Conservation (phyloP, 257 asterid species). For the Salvia splendens region DNA sequence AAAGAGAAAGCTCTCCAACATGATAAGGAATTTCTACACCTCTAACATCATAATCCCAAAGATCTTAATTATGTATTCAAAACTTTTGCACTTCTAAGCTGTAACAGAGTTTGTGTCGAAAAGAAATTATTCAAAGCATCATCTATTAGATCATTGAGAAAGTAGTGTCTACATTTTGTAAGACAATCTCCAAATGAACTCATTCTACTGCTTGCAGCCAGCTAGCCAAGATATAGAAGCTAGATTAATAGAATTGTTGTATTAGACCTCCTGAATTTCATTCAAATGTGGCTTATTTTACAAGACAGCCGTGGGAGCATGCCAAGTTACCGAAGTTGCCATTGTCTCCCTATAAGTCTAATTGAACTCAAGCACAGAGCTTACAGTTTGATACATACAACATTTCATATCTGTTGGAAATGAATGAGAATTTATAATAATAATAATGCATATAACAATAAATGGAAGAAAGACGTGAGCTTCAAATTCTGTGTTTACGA, state of each 20-base stretch:
- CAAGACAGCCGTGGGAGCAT: not conserved
- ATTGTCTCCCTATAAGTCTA: conserved; percentile 4
- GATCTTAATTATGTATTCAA: not conserved
- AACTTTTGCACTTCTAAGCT: not conserved
- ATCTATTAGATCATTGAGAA: not conserved
- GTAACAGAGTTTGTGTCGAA: not conserved
- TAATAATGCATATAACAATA: not conserved
- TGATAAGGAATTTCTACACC: not conserved
- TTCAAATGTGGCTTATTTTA: too few species aligned
- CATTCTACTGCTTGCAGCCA: not conserved
- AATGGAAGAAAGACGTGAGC: not conserved
- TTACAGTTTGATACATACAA: not conserved
- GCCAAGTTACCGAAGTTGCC: not conserved
- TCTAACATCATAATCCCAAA: not conserved
- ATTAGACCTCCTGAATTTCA: not conserved
- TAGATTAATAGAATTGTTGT: not conserved
- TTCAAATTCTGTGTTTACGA: not conserved
- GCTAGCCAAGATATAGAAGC: not conserved
- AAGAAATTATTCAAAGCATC: not conserved
- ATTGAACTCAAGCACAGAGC: not conserved
- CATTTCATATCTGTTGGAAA: not conserved
- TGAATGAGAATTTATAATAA: not conserved
- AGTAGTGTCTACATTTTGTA: not conserved
- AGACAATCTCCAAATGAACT: not conserved
- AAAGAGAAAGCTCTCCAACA: not conserved